Percentiles rank a stretch among this genome's conserved stretches.
These are phyloP conservation scores for Raffaelea deltoideospora DNA, from an alignment of 2,329 filamentous ascomycete genomes.

Conservation along the genomic window DNA sequence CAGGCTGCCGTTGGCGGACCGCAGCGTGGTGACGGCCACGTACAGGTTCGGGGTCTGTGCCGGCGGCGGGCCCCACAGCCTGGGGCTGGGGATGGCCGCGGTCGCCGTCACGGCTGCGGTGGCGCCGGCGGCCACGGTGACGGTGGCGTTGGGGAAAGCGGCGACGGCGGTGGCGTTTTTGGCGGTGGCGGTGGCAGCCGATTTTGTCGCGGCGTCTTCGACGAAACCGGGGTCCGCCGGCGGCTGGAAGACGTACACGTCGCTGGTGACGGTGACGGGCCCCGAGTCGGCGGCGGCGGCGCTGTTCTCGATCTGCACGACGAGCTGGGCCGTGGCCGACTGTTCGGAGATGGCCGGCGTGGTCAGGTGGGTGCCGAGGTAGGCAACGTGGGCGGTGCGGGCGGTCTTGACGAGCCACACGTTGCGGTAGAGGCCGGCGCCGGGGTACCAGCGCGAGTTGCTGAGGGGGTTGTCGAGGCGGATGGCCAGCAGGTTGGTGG, in stretches of 20 bases:
- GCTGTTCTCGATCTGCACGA: constrained; percentile 30
- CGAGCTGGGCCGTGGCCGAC: constrained; percentile 27
- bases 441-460: constrained; percentile 37
- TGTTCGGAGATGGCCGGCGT: constrained; percentile 26
- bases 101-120: constrained; percentile 21
- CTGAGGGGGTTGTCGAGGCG: constrained; percentile 31
- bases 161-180: constrained; percentile 17
- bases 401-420: constrained; percentile 38
- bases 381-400: constrained; percentile 27
- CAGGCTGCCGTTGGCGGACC: constrained; percentile 6
- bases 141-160: constrained; percentile 16
- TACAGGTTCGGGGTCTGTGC: constrained; percentile 31
- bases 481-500: constrained; percentile 33
- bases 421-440: constrained; percentile 38
- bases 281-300: constrained; percentile 13
- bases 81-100: constrained; percentile 20
- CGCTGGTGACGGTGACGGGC: constrained; percentile 23
- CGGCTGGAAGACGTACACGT: constrained; percentile 22
- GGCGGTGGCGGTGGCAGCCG: constrained; percentile 14
- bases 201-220: too few species aligned
- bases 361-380: constrained; percentile 34
- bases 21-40: constrained; percentile 27
- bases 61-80: constrained; percentile 32
- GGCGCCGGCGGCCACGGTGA: constrained; percentile 16
- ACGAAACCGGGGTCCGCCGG: too few species aligned